These are phyloP conservation scores for Neophaeococcomyces aloes DNA, from an alignment of 2,329 filamentous ascomycete genomes.

Conservation along the genomic window DNA sequence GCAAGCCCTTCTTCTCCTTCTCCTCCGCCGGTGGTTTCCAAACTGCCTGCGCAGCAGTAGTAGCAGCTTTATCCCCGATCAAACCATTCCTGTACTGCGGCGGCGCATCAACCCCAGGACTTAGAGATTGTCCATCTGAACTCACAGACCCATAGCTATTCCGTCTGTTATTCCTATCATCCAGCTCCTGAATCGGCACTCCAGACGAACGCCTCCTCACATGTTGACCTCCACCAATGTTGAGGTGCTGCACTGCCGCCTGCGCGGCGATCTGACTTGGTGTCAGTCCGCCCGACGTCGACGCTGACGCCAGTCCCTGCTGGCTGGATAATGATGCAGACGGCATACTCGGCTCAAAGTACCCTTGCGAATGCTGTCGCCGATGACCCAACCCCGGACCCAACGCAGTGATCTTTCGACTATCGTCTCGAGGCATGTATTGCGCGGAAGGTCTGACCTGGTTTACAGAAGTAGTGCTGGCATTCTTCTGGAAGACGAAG, in stretches of 20 bases:
- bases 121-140: slow-evolving; percentile 9
- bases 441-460: slow-evolving; percentile 25
- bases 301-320: slow-evolving; percentile 28
- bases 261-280: slow-evolving; percentile 57
- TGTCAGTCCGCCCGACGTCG: slow-evolving; percentile 39
- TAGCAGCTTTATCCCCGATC: slow-evolving; percentile 46
- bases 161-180: slow-evolving; percentile 27
- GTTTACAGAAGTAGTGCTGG: slow-evolving; percentile 27
- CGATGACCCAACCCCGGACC: slow-evolving; percentile 25
- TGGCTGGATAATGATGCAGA: slow-evolving; percentile 31
- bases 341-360: slow-evolving; percentile 55
- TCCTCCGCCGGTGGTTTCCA: slow-evolving; percentile 41
- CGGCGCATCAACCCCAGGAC: slow-evolving; percentile 19
- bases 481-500: slow-evolving; percentile 21
- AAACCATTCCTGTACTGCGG: slow-evolving; percentile 41
- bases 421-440: slow-evolving; percentile 31
- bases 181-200: slow-evolving; percentile 28
- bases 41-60: slow-evolving; percentile 51
- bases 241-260: slow-evolving; percentile 50
- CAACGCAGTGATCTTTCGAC: slow-evolving; percentile 30
- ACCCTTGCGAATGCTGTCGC: slow-evolving; percentile 52
- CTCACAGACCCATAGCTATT: slow-evolving; percentile 27
- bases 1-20: slow-evolving; percentile 47
- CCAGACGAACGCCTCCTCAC: slow-evolving; percentile 47
- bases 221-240: slow-evolving; percentile 28